These are phyloP conservation scores for Blastobotrys terrestris DNA, from an alignment of 805 yeast genomes.

Conservation along the genomic window DNA sequence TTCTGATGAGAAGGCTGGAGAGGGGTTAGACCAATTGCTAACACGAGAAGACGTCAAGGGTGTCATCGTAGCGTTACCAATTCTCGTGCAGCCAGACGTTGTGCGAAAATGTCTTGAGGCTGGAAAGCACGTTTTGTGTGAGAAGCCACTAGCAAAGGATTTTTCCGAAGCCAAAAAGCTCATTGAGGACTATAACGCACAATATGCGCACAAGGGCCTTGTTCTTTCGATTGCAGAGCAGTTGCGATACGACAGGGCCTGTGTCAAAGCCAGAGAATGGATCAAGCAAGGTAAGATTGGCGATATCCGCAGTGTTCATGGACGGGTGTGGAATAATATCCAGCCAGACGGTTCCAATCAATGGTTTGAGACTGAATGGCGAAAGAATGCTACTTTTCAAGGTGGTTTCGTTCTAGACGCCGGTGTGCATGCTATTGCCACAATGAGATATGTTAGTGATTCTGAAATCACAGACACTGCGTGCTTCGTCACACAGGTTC, in stretches of 20 bases:
- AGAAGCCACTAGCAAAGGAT: constrained; percentile 24
- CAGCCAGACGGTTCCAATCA: constrained; percentile 15
- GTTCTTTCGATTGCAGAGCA: constrained; percentile 22
- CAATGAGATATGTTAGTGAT: constrained; percentile 14
- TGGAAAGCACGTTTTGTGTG: constrained; percentile 27
- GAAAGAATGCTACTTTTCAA: constrained; percentile 22
- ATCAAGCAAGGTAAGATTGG: neutral
- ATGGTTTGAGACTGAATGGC: constrained; percentile 20
- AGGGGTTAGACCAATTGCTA: constrained; percentile 17
- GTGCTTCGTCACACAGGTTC: neutral
- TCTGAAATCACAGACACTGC: constrained; percentile 1
- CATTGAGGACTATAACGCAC: constrained; percentile 10
- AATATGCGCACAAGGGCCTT: constrained; percentile 5
- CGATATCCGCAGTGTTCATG: neutral
- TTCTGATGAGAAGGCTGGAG: constrained; percentile 16
- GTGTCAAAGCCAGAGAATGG: constrained; percentile 12
- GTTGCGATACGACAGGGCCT: constrained; percentile 16
- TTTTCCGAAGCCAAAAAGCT: constrained; percentile 15
- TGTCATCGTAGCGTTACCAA: constrained; percentile 24
- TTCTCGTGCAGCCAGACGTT: constrained; percentile 20
- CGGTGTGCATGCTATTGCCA: constrained; percentile 22
- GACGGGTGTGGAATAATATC: neutral
- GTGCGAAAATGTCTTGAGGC: constrained; percentile 19
- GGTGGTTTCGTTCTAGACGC: constrained; percentile 25
- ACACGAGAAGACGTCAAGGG: constrained; percentile 22